Evolutionary conservation across 73 alveolate genomes (phyloP), one percentile per base, ranked within the genome.

Genomic region (Paramecium bursaria): DNA sequence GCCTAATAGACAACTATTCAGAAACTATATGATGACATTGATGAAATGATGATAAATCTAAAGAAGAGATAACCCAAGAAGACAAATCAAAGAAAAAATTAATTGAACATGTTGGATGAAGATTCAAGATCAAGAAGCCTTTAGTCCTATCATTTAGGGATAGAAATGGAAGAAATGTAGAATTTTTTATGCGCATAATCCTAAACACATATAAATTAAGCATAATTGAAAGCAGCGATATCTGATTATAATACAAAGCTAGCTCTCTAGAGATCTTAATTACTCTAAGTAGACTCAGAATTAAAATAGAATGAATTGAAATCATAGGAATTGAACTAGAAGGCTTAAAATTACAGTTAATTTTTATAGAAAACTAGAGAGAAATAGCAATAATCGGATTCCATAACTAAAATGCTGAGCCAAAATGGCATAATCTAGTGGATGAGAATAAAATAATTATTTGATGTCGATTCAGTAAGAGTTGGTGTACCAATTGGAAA

Each of bases 91-190:
- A 15, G 0, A 67, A 42, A 27, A 11, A 57, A 57, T 27, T 27
- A 27, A 57, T 27, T 27, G 15, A 57, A 29, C 5, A 67, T 67
- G 82, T 4, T 67, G 3, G 22, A 67, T 9, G 48, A 53, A 30
- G 55, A 67, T 67, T 42, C 33, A 67, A 35, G 21, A 67, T 33
- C 53, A 19, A 67, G 50, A 17, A 35, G 44, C 44, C 11, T 67
- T 39, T 42, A 67, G 17, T 67, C 33, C 13, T 42, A 67, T 67
- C 33, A 67, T 33, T 67, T 33, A 3, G 76, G 51, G 2, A 67
- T 67, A 30, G 82, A 67, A 67, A 39, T 47, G 7, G 82, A 67
- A 4, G 82, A 67, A 67, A 35, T 67, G 35, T 33, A 42, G 22
- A 42, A 67, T 67, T 53, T 26, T 1, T 50, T 50, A 50, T 14